Evolutionary conservation across 805 yeast species (phyloP), one percentile per base, ranked within the genome.

Genomic region (Starmerella scarabaei): DNA sequence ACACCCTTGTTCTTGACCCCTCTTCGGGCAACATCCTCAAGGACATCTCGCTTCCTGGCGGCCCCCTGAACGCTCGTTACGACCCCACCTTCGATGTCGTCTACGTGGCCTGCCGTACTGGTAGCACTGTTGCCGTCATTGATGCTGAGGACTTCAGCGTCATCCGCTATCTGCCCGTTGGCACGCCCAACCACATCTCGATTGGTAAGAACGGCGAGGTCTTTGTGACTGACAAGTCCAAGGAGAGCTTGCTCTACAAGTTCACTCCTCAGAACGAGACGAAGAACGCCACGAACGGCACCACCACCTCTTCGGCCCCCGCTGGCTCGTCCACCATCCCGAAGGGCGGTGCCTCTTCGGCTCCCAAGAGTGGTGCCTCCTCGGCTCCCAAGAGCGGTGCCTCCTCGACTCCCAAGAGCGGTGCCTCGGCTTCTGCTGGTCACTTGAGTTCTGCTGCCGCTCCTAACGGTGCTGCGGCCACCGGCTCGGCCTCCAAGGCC

Each of bases 21-120:
- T 16, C 30, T 4, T 14, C 23, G 9, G 39, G 35, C 35, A 27
- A 40, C 14, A 31, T 44, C 12, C 4, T 28, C 14, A 18, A 35
- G 31, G 30, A 19, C 35, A 38, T 44, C 31, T 5, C 24, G 14
- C n/a, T 23, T 14, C 26, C 40, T 16, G 30, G 15, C 20, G 45
- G 48, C 12, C 26, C 40, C 11, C 43, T 44, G n/a, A 35, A 28
- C 20, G 48, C 45, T 29, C 30, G 16, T 5, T 44, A 44, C 33
- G 48, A 44, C 32, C 43, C 45, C 15, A 14, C 8, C 15, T 36
- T 28, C 34, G 48, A 44, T 19, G 38, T 44, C 17, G 43, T 44
- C 21, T 44, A 44, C 34, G 43, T 41, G 21, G 41, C 40, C 9
- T 28, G 35, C 43, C 48, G 48, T 16, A 7, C 31, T 8, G 40